These are phyloP conservation scores for Xylaria multiplex DNA, from an alignment of 2,329 filamentous ascomycete genomes.

Conservation along the genomic window DNA sequence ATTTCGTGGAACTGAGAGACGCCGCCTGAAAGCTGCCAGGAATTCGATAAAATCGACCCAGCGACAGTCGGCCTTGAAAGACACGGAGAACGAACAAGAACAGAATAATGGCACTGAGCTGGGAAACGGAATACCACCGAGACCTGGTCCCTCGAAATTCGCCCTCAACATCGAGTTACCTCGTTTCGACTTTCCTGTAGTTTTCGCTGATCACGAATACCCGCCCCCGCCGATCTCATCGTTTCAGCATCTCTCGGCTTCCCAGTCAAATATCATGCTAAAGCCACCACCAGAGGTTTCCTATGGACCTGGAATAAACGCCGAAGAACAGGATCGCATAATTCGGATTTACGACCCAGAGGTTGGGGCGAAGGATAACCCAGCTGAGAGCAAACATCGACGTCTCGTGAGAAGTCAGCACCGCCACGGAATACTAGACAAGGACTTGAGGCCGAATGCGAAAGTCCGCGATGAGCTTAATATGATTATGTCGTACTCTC, in stretches of 20 bases:
- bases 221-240: constrained; percentile 83
- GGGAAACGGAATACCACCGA: constrained; percentile 58
- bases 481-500: constrained; percentile 88
- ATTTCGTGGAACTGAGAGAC: constrained; percentile 87
- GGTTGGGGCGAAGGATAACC: constrained; percentile 87
- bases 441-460: constrained; percentile 94
- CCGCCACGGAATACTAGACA: constrained; percentile 91
- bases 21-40: constrained; percentile 71
- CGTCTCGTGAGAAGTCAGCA: constrained; percentile 88
- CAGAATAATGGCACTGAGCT: constrained; percentile 46
- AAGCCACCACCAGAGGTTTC: constrained; percentile 89
- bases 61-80: constrained; percentile 54
- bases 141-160: constrained; percentile 68
- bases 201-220: constrained; percentile 96
- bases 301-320: constrained; percentile 88
- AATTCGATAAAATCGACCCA: constrained; percentile 69
- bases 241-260: constrained; percentile 70
- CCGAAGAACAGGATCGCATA: constrained; percentile 69
- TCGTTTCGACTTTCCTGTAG: constrained; percentile 93
- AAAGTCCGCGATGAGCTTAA: constrained; percentile 96
- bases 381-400: constrained; percentile 93
- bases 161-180: constrained; percentile 90
- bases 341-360: constrained; percentile 94
- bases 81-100: constrained; percentile 50
- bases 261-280: constrained; percentile 74